Evolutionary conservation across 768 basidiomycete species (phyloP), one percentile per base, ranked within the genome.

Genomic region (Holtermanniella nyarrowii): DNA sequence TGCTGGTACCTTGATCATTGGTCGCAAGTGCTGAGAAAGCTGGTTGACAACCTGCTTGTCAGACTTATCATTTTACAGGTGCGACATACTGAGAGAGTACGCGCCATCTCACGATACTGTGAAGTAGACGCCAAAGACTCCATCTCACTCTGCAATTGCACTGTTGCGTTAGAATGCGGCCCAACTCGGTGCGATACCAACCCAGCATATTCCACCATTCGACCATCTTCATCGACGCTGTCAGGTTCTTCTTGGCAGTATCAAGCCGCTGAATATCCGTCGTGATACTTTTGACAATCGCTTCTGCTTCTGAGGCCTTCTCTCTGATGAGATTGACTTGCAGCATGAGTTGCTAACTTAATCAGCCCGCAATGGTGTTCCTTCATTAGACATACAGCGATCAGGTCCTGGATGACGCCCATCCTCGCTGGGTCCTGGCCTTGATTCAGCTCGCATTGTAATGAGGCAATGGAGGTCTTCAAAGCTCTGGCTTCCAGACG

Each of bases 251-350:
- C 78, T 97, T 96, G 16, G 88, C 90, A 27, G 86, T 74, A 69
- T 97, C 95, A 26, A 99, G 77, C 3, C 85, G 80, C 68, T 96
- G 91, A 44, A 99, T 97, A 71, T 99, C 95, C 58, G 86, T 85
- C 1, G 95, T 99, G 58, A 97, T 95, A 60, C 88, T 82, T 48
- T 85, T 79, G 22, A 97, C 95, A 44, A 97, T 88, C 1, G 89
- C 89, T 63, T 97, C 95, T 2, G 88, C 90, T 68, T 99, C 95
- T 0, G 88, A 86, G 0, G 93, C 90, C 67, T 96, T 96, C 73
- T 96, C 90, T 42, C 89, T 80, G 58, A 97, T 95, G 50, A 85
- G 84, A 31, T 85, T 90, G 82, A 96, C 93, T 74, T 97, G 93
- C 23, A 85, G 83, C 44, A 97, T 78, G 14, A 97, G 77, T 65